A percentile compares a stretch with the other conserved stretches of the same genome.
Evolutionary conservation across 495 filamentous ascomycete genomes (phyloP).

Genomic region (Astrocystis sublimbata): DNA sequence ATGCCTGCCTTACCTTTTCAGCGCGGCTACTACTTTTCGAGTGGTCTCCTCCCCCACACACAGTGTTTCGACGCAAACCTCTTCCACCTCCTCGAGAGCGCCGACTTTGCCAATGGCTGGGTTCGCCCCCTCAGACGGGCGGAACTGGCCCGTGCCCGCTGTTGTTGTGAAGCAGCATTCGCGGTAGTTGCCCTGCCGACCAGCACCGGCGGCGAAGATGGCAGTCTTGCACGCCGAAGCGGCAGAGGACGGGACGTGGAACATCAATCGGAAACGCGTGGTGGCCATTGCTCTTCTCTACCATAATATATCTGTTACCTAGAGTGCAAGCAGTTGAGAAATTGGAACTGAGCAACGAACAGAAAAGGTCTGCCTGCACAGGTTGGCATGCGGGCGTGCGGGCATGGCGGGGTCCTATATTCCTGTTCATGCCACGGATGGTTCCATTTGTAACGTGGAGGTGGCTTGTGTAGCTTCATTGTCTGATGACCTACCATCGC

Average conservation of each 20-base stretch:
- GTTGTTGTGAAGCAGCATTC: slow-evolving; percentile 57
- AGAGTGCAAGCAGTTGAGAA: neutral
- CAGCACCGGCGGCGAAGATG: slow-evolving; percentile 60
- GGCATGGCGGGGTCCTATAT: too few species aligned
- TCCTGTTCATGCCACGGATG: too few species aligned
- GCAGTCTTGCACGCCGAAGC: slow-evolving; percentile 55
- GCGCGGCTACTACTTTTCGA: slow-evolving; percentile 51
- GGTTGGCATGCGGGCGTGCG: neutral
- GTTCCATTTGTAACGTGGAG: neutral
- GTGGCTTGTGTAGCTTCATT: neutral
- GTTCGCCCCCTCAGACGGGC: slow-evolving; percentile 53
- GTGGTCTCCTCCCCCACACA: slow-evolving; percentile 44
- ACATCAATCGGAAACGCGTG: slow-evolving; percentile 57
- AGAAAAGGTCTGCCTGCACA: neutral
- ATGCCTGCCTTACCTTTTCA: slow-evolving; percentile 52
- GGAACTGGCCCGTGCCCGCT: slow-evolving; percentile 63
- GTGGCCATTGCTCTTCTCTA: slow-evolving; percentile 19
- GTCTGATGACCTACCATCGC: neutral
- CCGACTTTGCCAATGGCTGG: slow-evolving; percentile 57
- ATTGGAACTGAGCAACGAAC: neutral
- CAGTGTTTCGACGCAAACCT: slow-evolving; percentile 51
- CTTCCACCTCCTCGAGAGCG: slow-evolving; percentile 49
- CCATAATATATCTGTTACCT: slow-evolving; percentile 12
- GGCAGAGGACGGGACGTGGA: slow-evolving; percentile 51
- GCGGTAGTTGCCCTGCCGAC: slow-evolving; percentile 57